Base-by-base conservation (phyloP, 1,139 yeast genomes). In the Petasospora rhodanensis region DNA sequence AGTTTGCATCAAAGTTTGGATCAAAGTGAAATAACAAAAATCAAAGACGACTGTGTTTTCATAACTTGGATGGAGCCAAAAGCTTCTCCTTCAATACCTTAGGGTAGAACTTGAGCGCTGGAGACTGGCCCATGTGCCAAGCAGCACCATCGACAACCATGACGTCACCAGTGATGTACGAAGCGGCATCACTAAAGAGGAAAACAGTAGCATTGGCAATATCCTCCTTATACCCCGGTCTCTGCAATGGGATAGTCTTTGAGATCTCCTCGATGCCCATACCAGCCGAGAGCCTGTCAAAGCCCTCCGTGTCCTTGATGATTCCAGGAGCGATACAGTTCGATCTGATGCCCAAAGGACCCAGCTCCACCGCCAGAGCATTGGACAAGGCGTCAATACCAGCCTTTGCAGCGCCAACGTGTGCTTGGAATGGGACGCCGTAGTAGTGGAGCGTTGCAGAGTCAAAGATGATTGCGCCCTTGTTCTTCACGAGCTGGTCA, bases 321-420 rank as follows among this genome's bases (percentile, higher is more conserved):
- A 82, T 78, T 3, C 96, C 96, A 1, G 96, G 96, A 1, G 95
- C 95, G 44, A 87, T 73, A 53, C 83, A 76, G 56, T 87, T 87
- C 32, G 77, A 72, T 37, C 89, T 69, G 29, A 87, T 73, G 4
- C 96, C 96, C 38, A 82, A 55, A 0, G 96, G 95, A 1, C 96
- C 96, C 41, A 85, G 66, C 58, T 87, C 96, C 7, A 84, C 87
- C 1, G 96, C 94, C 42, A 87, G 59, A 0, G 86, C 80, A 45
- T 80, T 77, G 14, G 87, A 77, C 27, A 87, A 63, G 0, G 95
- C 93, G 54, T 89, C 96, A 22, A 87, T 75, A 14, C 95, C 96
- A 1, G 96, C 95, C 61, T 87, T 87, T 6, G 96, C 96, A 0
- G 96, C 95, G 2, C 87, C 82, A 1, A 85, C 95, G 47, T 86